Percentiles rank a stretch among this genome's conserved stretches.
Evolutionary conservation across 192 early-diverging fungal genomes (phyloP).

Genomic region (Backusella morwellensis): DNA sequence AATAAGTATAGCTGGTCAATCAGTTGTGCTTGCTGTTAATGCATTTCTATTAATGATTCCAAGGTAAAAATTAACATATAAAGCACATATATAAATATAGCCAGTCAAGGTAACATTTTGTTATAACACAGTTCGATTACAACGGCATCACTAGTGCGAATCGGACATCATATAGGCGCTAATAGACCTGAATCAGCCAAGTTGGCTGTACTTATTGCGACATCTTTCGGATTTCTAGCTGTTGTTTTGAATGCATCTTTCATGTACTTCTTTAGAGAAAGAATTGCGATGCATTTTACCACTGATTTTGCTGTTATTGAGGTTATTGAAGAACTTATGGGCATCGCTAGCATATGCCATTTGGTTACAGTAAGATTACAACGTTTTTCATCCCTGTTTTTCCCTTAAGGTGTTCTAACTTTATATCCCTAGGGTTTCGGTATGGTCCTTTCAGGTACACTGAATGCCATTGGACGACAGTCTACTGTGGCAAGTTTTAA

Average conservation of each 20-base stretch:
- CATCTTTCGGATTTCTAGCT: background rate
- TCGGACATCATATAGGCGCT: conserved; percentile 29
- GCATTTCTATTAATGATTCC: conserved; percentile 32
- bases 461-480: conserved; percentile 27
- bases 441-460: conserved; percentile 19
- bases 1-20: conserved; percentile 29
- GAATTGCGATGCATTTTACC: conserved; percentile 12
- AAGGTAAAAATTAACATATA: background rate
- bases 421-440: conserved; percentile 13
- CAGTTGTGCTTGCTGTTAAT: conserved; percentile 18
- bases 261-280: conserved; percentile 9
- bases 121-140: conserved; percentile 22
- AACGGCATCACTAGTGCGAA: conserved; percentile 12
- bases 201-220: conserved; percentile 3
- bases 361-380: conserved; percentile 17
- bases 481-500: conserved; percentile 25
- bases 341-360: conserved; percentile 14
- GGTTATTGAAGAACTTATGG: conserved; percentile 17
- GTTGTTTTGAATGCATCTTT: conserved; percentile 6
- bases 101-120: background rate
- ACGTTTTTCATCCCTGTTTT: background rate
- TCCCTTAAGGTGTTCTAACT: background rate
- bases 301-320: conserved; percentile 15
- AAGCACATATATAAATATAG: background rate
- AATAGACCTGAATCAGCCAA: conserved; percentile 17